phyloP scores from a whole-genome alignment of 108 stramenopile genomes.

The Cylindrotheca closterium region DNA sequence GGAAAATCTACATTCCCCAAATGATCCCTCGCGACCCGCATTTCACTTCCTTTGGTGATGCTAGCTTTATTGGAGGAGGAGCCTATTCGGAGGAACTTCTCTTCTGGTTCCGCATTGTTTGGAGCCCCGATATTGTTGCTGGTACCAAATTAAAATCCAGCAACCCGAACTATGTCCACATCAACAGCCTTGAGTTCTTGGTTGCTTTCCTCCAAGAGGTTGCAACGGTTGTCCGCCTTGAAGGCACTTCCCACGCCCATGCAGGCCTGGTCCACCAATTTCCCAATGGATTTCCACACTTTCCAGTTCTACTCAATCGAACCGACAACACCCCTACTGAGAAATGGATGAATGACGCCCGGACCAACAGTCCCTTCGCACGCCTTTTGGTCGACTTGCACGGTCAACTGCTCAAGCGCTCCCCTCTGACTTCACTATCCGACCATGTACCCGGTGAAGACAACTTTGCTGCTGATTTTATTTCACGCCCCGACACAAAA shows the following conservation, averaged over 20 bases:
- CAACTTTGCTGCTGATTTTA: background rate
- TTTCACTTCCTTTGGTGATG: slow-evolving; percentile 1
- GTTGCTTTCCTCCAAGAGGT: background rate
- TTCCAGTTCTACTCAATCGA: background rate
- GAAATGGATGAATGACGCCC: background rate
- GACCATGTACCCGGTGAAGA: background rate
- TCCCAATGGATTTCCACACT: background rate
- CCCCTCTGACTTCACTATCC: background rate
- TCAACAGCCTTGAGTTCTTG: slow-evolving; percentile 8
- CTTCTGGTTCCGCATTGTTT: background rate
- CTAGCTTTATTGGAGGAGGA: background rate
- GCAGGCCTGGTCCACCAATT: background rate
- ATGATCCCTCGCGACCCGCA: slow-evolving; percentile 1
- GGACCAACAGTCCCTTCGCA: background rate
- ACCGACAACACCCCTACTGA: background rate
- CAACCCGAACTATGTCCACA: background rate
- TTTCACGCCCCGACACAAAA: background rate
- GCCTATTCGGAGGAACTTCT: background rate
- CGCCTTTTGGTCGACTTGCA: background rate
- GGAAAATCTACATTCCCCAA: background rate
- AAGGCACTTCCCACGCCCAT: background rate
- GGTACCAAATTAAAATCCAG: background rate
- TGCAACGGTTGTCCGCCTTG: background rate
- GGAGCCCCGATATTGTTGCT: background rate
- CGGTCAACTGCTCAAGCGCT: background rate